Conservation (phyloP, 305 asterid species). For the Fraxinus floribunda region DNA sequence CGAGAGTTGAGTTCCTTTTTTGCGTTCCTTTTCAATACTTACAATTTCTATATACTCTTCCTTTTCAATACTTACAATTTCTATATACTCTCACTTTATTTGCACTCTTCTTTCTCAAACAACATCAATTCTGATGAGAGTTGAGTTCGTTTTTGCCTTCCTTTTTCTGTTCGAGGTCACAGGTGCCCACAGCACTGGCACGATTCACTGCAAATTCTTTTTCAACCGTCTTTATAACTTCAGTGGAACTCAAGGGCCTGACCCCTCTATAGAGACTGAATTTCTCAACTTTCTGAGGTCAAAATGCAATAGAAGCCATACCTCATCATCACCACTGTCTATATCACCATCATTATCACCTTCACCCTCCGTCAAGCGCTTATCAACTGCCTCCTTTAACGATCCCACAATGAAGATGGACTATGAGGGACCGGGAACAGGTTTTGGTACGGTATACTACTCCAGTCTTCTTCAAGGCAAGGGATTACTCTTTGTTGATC, state of each 20-base stretch:
- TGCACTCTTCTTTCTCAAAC: neutral
- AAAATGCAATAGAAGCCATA: slow-evolving; percentile 41
- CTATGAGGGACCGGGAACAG: slow-evolving; percentile 65
- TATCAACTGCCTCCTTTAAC: slow-evolving; percentile 21
- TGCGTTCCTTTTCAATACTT: neutral
- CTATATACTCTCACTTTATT: neutral
- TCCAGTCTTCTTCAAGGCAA: slow-evolving; percentile 60
- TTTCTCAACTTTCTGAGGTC: slow-evolving; percentile 54
- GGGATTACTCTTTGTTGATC: slow-evolving; percentile 69
- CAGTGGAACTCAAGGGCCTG: slow-evolving; percentile 42
- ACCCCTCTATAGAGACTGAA: slow-evolving; percentile 60
- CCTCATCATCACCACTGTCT: slow-evolving; percentile 27
- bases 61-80: neutral
- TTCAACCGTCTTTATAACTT: slow-evolving; percentile 53
- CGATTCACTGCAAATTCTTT: slow-evolving; percentile 66
- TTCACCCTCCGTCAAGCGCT: slow-evolving; percentile 22
- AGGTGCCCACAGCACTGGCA: slow-evolving; percentile 91
- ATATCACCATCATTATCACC: slow-evolving; percentile 35
- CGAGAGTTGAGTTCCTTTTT: neutral
- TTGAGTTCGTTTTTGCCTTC: neutral
- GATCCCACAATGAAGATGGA: slow-evolving; percentile 68
- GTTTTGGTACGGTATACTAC: slow-evolving; percentile 60
- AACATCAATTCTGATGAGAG: neutral
- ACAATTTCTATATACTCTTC: neutral
- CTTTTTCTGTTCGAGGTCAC: neutral